phyloP scores from a whole-genome alignment of 306 rosid species.

The Cucumis sativus region DNA sequence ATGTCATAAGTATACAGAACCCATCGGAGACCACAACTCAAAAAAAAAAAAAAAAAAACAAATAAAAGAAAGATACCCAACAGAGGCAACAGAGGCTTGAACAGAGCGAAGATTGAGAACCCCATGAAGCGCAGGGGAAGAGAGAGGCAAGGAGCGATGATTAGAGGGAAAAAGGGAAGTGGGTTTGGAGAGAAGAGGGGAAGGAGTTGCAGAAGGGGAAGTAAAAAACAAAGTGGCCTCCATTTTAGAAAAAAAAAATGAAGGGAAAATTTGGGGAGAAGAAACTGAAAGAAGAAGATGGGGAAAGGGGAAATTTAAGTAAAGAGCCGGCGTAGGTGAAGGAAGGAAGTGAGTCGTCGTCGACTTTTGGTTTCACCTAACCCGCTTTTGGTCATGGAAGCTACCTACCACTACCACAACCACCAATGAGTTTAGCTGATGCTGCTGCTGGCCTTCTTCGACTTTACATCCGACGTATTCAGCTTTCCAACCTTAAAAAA shows the following conservation, averaged over 20 bases:
- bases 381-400: neutral
- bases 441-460: neutral
- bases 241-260: neutral
- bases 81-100: neutral
- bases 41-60: neutral
- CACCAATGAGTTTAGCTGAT: neutral
- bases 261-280: neutral
- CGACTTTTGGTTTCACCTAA: neutral
- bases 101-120: neutral
- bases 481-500: too few species aligned
- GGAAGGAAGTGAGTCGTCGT: neutral
- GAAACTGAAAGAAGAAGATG: neutral
- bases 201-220: neutral
- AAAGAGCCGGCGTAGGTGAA: neutral
- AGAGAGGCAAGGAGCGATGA: neutral
- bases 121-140: neutral
- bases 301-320: neutral
- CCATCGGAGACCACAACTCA: neutral
- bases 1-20: neutral
- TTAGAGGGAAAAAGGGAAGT: neutral
- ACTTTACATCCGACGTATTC: neutral
- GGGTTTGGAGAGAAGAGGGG: conserved; percentile 1
- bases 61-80: neutral
- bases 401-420: neutral
- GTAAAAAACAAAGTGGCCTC: neutral